Evolutionary conservation across 129 eudicot species (phyloP).

Genomic region (Dittrichia graveolens): DNA sequence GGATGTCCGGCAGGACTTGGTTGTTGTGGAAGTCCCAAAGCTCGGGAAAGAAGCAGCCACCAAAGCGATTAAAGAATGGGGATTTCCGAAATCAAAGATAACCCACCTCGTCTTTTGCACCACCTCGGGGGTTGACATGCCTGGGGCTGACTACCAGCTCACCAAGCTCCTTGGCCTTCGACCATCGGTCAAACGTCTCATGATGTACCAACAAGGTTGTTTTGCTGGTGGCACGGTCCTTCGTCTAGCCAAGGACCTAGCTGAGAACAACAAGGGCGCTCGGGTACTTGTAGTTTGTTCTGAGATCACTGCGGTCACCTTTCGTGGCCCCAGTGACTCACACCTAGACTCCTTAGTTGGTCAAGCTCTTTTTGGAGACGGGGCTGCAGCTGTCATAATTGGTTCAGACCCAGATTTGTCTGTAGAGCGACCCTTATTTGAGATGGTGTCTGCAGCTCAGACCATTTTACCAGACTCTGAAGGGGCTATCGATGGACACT

Average conservation of each 20-base stretch:
- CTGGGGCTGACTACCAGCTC: slow-evolving; percentile 31
- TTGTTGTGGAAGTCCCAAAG: slow-evolving; percentile 21
- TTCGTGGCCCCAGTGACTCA: slow-evolving; percentile 16
- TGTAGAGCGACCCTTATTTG: slow-evolving; percentile 17
- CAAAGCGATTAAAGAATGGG: slow-evolving; percentile 26
- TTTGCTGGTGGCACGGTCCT: slow-evolving; percentile 31
- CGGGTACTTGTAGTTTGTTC: slow-evolving; percentile 24
- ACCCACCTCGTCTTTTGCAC: slow-evolving; percentile 22
- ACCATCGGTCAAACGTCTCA: slow-evolving; percentile 10
- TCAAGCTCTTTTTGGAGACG: slow-evolving; percentile 22
- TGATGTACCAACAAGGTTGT: slow-evolving; percentile 30
- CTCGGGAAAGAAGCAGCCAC: slow-evolving; percentile 23
- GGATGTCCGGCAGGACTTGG: slow-evolving; percentile 18
- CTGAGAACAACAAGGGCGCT: slow-evolving; percentile 22
- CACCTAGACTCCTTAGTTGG: slow-evolving; percentile 16
- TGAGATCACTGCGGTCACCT: slow-evolving; percentile 12
- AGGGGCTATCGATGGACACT: slow-evolving; percentile 16
- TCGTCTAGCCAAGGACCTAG: slow-evolving; percentile 30
- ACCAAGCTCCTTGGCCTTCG: slow-evolving; percentile 22
- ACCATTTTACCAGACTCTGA: slow-evolving; percentile 26
- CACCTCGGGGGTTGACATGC: slow-evolving; percentile 22
- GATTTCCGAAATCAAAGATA: slow-evolving; percentile 5
- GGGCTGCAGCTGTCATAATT: slow-evolving; percentile 16
- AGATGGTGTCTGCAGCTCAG: slow-evolving; percentile 20
- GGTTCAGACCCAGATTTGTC: slow-evolving; percentile 22